Evolutionary conservation across 805 yeast species (phyloP).

Genomic region (Kodamaea hsintzibuensis): DNA sequence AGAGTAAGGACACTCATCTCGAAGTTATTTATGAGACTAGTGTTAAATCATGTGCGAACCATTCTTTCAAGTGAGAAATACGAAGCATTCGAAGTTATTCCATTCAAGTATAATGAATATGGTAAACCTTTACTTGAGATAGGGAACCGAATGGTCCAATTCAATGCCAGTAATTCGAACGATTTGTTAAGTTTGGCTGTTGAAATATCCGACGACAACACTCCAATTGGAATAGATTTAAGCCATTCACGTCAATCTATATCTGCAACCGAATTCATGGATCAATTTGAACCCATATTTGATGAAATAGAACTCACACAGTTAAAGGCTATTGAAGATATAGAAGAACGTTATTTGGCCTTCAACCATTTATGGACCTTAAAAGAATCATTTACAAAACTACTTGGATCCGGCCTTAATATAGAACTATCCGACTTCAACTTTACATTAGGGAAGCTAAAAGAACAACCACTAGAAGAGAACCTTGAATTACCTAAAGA

Average conservation of each 20-base stretch:
- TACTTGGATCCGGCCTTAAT: constrained; percentile 57
- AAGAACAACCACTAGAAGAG: not conserved
- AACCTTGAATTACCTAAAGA: not conserved
- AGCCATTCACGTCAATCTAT: constrained; percentile 35
- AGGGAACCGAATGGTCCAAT: constrained; percentile 29
- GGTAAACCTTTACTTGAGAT: constrained; percentile 59
- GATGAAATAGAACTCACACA: constrained; percentile 33
- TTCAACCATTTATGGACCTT: constrained; percentile 74
- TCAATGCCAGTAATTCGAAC: constrained; percentile 63
- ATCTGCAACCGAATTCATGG: constrained; percentile 28
- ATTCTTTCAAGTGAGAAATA: constrained; percentile 12
- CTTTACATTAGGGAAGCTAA: constrained; percentile 6
- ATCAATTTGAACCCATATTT: constrained; percentile 45
- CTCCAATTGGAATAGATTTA: constrained; percentile 38
- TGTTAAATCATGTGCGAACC: constrained; percentile 35
- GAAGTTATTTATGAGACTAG: constrained; percentile 44
- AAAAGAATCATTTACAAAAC: constrained; percentile 75
- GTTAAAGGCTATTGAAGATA: constrained; percentile 22
- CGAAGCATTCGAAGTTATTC: constrained; percentile 23
- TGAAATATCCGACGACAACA: constrained; percentile 20
- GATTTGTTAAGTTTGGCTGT: constrained; percentile 49
- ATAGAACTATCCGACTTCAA: constrained; percentile 13
- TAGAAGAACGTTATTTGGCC: constrained; percentile 22
- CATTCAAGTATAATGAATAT: constrained; percentile 32
- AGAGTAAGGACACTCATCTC: constrained; percentile 43